These are phyloP conservation scores for Ampelocalamus luodianensis DNA, from an alignment of 176 grass and related monocot species.

Conservation along the genomic window DNA sequence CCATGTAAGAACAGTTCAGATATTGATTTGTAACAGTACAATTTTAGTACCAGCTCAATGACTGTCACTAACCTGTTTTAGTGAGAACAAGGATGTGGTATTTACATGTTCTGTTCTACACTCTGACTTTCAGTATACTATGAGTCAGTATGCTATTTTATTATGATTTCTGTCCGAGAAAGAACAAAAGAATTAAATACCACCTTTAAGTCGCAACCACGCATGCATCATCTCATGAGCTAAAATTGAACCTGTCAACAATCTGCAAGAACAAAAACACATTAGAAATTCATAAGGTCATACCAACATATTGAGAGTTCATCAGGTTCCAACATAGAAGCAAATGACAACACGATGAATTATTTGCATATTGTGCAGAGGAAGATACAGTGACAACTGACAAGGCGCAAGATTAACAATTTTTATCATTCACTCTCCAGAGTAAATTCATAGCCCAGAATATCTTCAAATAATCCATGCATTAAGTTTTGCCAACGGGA, in stretches of 20 bases:
- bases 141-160: background rate
- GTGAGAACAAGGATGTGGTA: background rate
- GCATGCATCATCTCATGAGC: conserved; percentile 99
- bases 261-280: conserved; percentile 58
- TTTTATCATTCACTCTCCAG: conserved; percentile 9
- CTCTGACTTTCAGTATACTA: background rate
- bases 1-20: background rate
- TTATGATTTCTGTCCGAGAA: background rate
- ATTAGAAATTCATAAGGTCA: conserved; percentile 1
- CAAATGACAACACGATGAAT: background rate
- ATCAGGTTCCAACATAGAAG: background rate
- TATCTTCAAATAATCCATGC: conserved; percentile 4
- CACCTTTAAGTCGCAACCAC: conserved; percentile 93
- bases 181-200: conserved; percentile 24
- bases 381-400: background rate
- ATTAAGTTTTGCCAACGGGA: background rate
- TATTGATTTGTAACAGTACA: background rate
- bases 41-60: background rate
- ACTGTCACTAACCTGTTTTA: background rate
- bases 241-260: conserved; percentile 95
- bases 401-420: background rate
- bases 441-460: background rate
- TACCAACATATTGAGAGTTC: background rate
- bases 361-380: background rate
- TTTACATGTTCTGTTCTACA: background rate